Evolutionary conservation across 192 early-diverging fungal species (phyloP).

Genomic region (Tieghemiomyces parasiticus): DNA sequence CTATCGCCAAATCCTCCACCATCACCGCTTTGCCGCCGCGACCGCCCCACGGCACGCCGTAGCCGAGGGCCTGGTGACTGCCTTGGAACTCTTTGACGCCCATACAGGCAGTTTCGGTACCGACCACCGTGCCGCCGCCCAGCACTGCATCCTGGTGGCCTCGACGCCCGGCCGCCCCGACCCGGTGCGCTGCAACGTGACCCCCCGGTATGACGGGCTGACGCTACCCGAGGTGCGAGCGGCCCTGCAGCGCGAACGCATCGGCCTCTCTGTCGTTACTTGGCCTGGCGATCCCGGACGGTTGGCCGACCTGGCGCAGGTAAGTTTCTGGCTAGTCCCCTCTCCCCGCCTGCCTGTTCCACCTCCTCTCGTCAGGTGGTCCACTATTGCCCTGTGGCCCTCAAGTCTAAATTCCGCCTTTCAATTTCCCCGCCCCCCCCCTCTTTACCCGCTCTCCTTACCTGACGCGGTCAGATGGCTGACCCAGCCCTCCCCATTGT

Average conservation of each 20-base stretch:
- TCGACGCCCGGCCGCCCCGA: constrained; percentile 30
- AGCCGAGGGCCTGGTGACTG: constrained; percentile 42
- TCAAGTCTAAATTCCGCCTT: too few species aligned
- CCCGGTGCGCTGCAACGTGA: constrained; percentile 29
- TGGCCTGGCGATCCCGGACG: constrained; percentile 17
- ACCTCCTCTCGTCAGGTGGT: too few species aligned
- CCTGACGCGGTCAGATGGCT: background rate
- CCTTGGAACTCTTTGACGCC: constrained; percentile 44
- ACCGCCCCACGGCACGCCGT: constrained; percentile 42
- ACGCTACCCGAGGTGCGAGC: constrained; percentile 23
- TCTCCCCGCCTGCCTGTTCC: too few species aligned
- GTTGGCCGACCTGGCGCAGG: constrained; percentile 20
- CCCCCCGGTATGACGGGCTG: constrained; percentile 34
- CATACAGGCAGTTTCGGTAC: constrained; percentile 17
- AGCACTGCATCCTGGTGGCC: constrained; percentile 37
- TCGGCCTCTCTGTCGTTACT: constrained; percentile 21
- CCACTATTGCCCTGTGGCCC: too few species aligned
- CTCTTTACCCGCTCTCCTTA: too few species aligned
- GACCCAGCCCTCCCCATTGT: background rate
- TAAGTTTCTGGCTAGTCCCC: too few species aligned
- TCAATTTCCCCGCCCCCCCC: too few species aligned
- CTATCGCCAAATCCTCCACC: constrained; percentile 27
- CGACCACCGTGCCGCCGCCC: constrained; percentile 18
- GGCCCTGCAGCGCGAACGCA: constrained; percentile 23
- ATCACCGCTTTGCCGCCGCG: constrained; percentile 31